Conservation (phyloP, 352 stramenopile genomes). For the Globisporangium perplexum region DNA sequence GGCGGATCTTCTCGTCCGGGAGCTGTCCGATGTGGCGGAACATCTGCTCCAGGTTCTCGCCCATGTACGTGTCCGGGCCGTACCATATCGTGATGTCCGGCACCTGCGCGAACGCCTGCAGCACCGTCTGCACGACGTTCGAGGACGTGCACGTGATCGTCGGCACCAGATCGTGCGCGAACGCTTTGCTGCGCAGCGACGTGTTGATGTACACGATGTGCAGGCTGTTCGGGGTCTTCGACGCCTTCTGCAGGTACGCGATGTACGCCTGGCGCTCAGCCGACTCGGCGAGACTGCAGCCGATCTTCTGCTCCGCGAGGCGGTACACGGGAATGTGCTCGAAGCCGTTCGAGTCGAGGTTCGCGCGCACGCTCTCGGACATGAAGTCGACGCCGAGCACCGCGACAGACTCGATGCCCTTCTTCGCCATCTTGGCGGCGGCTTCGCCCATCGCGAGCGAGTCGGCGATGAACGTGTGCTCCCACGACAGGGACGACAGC, state of each 20-base stretch:
- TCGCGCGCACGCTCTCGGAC: slow-evolving; percentile 93
- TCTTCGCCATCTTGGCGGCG: slow-evolving; percentile 92
- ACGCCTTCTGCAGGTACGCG: slow-evolving; percentile 89
- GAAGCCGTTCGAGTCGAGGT: slow-evolving; percentile 91
- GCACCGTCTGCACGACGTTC: slow-evolving; percentile 96
- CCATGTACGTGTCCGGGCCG: slow-evolving; percentile 98
- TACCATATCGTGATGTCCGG: slow-evolving; percentile 89
- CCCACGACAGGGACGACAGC: slow-evolving; percentile 77
- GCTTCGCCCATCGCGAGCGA: slow-evolving; percentile 97
- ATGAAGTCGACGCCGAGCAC: slow-evolving; percentile 98
- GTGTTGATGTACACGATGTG: slow-evolving; percentile 99
- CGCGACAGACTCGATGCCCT: slow-evolving; percentile 87
- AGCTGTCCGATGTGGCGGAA: slow-evolving; percentile 81
- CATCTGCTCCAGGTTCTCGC: slow-evolving; percentile 95
- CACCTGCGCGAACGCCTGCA: slow-evolving; percentile 92
- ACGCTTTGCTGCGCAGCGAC: slow-evolving; percentile 94
- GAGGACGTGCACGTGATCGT: slow-evolving; percentile 97
- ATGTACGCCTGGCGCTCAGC: slow-evolving; percentile 91
- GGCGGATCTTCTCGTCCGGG: slow-evolving; percentile 72
- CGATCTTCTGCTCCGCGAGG: slow-evolving; percentile 89
- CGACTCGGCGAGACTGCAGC: slow-evolving; percentile 93
- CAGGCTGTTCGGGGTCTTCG: slow-evolving; percentile 86
- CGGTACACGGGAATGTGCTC: slow-evolving; percentile 93
- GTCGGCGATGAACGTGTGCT: slow-evolving; percentile 94
- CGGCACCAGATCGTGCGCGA: slow-evolving; percentile 90